These are phyloP conservation scores for Neurospora crassa DNA, from an alignment of 2,329 filamentous ascomycete species.

Conservation along the genomic window DNA sequence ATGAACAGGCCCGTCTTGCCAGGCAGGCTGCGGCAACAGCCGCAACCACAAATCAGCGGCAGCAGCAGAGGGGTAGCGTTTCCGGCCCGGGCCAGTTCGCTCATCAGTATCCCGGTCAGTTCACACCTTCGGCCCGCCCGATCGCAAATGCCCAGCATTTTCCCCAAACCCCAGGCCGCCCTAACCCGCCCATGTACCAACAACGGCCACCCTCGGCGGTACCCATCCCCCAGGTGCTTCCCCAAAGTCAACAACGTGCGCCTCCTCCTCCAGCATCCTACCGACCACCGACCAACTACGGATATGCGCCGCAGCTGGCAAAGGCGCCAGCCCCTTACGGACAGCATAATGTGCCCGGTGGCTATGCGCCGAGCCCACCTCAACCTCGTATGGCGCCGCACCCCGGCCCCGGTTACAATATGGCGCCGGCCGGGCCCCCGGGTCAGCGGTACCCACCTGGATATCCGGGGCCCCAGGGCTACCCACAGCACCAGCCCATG, in stretches of 20 bases:
- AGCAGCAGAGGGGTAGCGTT: conserved; percentile 27
- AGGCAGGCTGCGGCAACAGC: conserved; percentile 24
- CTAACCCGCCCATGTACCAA: conserved; percentile 26
- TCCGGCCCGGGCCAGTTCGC: conserved; percentile 27
- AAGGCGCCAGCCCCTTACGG: conserved; percentile 44
- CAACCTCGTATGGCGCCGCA: conserved; percentile 36
- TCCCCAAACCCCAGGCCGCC: conserved; percentile 31
- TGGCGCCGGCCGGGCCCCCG: conserved; percentile 31
- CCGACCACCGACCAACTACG: conserved; percentile 38
- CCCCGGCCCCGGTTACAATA: conserved; percentile 27
- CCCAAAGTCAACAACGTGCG: conserved; percentile 26
- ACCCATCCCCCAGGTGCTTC: conserved; percentile 29
- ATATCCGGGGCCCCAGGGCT: conserved; percentile 16
- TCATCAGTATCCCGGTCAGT: conserved; percentile 38
- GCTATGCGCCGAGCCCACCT: conserved; percentile 32
- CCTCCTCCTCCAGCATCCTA: conserved; percentile 34
- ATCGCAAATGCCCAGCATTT: conserved; percentile 29
- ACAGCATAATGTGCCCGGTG: conserved; percentile 36
- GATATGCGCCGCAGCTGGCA: conserved; percentile 36
- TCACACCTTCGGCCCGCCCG: conserved; percentile 37
- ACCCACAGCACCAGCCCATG: conserved; percentile 17
- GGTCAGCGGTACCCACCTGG: conserved; percentile 29
- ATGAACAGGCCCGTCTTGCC: conserved; percentile 51
- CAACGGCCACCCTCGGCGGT: conserved; percentile 31
- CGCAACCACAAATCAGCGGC: conserved; percentile 22